Evolutionary conservation across 371 early-diverging fungal species (phyloP), one percentile per base, ranked within the genome.

Genomic region (Fennellomyces sp.): DNA sequence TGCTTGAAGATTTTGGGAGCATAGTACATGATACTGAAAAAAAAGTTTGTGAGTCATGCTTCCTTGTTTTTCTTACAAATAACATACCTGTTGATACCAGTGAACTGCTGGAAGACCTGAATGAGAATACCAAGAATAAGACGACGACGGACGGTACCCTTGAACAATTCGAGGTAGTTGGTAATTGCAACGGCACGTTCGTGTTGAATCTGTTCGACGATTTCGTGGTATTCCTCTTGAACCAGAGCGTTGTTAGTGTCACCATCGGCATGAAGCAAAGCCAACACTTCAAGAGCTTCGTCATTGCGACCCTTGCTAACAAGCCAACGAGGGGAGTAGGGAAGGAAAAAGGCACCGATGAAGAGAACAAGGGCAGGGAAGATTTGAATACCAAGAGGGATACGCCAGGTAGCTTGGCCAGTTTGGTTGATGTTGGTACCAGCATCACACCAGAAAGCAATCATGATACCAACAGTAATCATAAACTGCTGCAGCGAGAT

Each of bases 211-310:
- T 80, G 76, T 26, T 88, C 85, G 63, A 87, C 68, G 69, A 95
- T 92, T 30, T 89, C 88, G 42, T 87, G 75, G 70, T 80, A 89
- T 76, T 96, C 96, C n/a, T 83, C 80, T 13, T 84, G 53, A 28
- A 94, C 90, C 19, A 64, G 76, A 25, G 88, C 73, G 42, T 69
- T 70, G 45, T 77, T 74, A 59, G 69, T 72, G 56, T 88, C 81
- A 52, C 85, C 83, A 7, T 64, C 56, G 29, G 84, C 78, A 36
- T 91, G 88, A 65, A 97, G 81, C 52, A 84, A 74, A 41, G 94
- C 93, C 13, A 97, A 75, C 7, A 88, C 89, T 45, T 65, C 53
- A 17, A 87, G 75, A 27, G 91, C 94, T 64, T 96, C 94, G n/a
- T 90, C 91, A 26, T 85, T 91, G 36, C 80, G 75, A 31, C 74